These are phyloP conservation scores for Solanum appendiculatum DNA, from an alignment of 257 asterid species.

Conservation along the genomic window DNA sequence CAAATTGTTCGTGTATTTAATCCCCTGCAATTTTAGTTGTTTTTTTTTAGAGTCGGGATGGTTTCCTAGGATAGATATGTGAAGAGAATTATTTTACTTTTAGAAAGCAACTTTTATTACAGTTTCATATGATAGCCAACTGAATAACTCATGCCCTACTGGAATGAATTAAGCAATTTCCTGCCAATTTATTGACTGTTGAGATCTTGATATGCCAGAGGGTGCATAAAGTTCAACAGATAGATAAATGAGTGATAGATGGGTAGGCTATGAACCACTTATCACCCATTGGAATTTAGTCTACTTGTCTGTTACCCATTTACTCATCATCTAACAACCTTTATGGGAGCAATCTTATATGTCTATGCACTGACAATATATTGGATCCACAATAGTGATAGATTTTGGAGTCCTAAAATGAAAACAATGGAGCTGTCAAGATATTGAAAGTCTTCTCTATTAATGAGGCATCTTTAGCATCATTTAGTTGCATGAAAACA, in stretches of 20 bases:
- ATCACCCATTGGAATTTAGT: background rate
- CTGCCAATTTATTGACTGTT: background rate
- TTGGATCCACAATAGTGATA: background rate
- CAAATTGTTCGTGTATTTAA: background rate
- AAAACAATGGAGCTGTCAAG: background rate
- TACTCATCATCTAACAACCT: background rate
- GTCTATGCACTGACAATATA: background rate
- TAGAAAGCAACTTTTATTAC: background rate
- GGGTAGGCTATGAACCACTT: background rate
- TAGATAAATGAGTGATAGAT: background rate
- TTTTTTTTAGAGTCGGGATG: background rate
- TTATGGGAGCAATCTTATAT: background rate
- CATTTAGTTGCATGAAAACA: background rate
- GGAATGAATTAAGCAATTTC: background rate
- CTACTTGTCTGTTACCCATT: background rate
- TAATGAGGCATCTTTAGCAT: background rate
- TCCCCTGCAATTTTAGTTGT: background rate
- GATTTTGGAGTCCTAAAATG: background rate
- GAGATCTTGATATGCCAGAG: background rate
- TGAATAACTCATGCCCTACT: background rate
- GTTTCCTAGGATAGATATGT: background rate
- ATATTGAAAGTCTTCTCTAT: background rate
- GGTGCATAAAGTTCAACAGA: background rate
- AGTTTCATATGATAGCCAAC: background rate
- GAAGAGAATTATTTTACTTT: background rate